Evolutionary conservation across 2,329 filamentous ascomycete genomes (phyloP), one percentile per base, ranked within the genome.

Genomic region (Penicillium digitatum): DNA sequence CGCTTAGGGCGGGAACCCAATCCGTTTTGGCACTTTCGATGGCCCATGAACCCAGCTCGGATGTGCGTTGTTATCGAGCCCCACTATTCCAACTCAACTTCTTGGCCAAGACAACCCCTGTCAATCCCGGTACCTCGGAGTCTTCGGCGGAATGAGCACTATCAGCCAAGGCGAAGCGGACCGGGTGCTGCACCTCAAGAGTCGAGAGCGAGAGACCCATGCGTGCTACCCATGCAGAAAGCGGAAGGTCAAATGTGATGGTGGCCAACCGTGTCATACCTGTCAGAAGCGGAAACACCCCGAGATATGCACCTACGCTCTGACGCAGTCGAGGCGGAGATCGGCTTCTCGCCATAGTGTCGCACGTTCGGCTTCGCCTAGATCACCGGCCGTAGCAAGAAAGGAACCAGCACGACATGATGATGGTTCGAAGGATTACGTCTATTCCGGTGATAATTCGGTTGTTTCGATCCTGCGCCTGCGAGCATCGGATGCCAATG

Each of bases 201-300:
- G 66, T 42, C 65, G 68, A 48, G 62, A 67, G 22, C 62, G 67
- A 26, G 69, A 70, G 52, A 46, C 61, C 3, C 65, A 62, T 44
- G 69, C 70, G 6, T 72, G 70, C 34, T 72, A 72, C 54, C 69
- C 70, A 5, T 72, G 70, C 53, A 64, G 65, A 16, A 67, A 70
- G 52, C 65, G 70, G n/a, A 72, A 73, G 47, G 70, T 72, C 12
- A 71, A 72, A 55, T 73, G 71, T 37, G 68, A 72, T 38, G 65
- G 64, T 3, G 46, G 20, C 2, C 58, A 65, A 6, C 69, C 69
- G 11, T 71, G 70, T 52, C 56, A 55, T 18, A 71, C 65, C 0
- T 71, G 70, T 47, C 55, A 55, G 18, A 62, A 61, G 31, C 58
- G 69, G 3, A 64, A 60, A 14, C 68, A 71, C 43, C 66, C 67